These are phyloP conservation scores for Rhizoclosmatium sp. DNA, from an alignment of 192 early-diverging fungal genomes.

Conservation along the genomic window DNA sequence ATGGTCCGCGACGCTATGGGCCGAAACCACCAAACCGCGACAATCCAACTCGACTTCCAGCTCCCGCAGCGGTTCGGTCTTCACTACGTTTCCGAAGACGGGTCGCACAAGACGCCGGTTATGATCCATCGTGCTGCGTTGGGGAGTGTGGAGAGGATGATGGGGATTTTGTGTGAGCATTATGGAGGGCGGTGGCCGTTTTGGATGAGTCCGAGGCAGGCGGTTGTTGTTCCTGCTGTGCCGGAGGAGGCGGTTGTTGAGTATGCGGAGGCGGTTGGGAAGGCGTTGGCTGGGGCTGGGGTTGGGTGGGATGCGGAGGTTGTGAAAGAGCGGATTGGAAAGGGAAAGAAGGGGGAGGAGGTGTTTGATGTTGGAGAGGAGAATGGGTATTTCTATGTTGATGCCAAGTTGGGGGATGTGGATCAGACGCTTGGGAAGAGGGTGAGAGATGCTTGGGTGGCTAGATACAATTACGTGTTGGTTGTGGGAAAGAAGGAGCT, in stretches of 20 bases:
- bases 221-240: constrained; percentile 80
- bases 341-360: constrained; percentile 39
- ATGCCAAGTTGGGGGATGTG: constrained; percentile 57
- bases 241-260: constrained; percentile 56
- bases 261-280: constrained; percentile 69
- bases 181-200: constrained; percentile 92
- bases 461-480: constrained; percentile 87
- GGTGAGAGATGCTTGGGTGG: constrained; percentile 80
- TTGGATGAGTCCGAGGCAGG: constrained; percentile 93
- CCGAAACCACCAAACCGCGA: constrained; percentile 90
- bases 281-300: constrained; percentile 27
- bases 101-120: constrained; percentile 74
- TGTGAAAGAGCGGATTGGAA: constrained; percentile 43
- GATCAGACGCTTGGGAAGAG: constrained; percentile 79
- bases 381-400: constrained; percentile 73
- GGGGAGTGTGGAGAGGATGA: constrained; percentile 91
- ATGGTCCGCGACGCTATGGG: constrained; percentile 82
- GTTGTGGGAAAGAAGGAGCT: constrained; percentile 87
- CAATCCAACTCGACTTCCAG: constrained; percentile 96
- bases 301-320: constrained; percentile 33
- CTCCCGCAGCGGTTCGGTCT: constrained; percentile 85
- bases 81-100: constrained; percentile 73
- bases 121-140: constrained; percentile 95
- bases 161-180: constrained; percentile 95
- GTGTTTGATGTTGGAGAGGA: background rate